phyloP scores from a whole-genome alignment of 1,284 basidiomycete species.

The Puccinia triticina region DNA sequence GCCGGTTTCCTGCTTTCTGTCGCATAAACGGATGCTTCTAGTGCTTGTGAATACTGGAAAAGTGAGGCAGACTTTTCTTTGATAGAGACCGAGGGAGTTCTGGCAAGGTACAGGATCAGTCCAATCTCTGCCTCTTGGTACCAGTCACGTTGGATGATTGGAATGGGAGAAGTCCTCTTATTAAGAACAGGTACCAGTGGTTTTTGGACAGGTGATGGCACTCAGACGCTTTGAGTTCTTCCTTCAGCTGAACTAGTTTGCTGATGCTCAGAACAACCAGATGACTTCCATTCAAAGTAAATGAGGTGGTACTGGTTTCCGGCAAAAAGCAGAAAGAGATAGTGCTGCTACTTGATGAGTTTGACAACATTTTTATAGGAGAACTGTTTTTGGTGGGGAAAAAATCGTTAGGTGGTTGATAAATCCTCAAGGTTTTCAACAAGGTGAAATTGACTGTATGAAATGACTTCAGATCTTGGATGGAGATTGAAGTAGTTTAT shows the following conservation, averaged over 20 bases:
- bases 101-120: neutral
- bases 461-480: too few relatives aligned
- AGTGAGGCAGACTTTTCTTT: neutral
- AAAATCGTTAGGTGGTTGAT: too few relatives aligned
- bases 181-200: neutral
- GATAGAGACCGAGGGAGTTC: neutral
- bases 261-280: neutral
- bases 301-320: neutral
- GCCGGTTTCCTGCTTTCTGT: neutral
- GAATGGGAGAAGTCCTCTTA: neutral
- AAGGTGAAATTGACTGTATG: too few relatives aligned
- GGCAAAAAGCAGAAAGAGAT: neutral
- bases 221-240: too few relatives aligned
- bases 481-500: too few relatives aligned
- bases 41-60: neutral
- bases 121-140: conserved; percentile 12
- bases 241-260: neutral
- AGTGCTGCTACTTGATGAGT: neutral
- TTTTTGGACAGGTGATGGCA: too few relatives aligned
- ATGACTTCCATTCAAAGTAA: neutral
- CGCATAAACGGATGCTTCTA: neutral
- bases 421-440: neutral
- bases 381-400: too few relatives aligned
- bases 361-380: neutral
- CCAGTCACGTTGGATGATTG: neutral